Evolutionary conservation across 257 asterid species (phyloP).

Genomic region (Rauvolfia tetraphylla): DNA sequence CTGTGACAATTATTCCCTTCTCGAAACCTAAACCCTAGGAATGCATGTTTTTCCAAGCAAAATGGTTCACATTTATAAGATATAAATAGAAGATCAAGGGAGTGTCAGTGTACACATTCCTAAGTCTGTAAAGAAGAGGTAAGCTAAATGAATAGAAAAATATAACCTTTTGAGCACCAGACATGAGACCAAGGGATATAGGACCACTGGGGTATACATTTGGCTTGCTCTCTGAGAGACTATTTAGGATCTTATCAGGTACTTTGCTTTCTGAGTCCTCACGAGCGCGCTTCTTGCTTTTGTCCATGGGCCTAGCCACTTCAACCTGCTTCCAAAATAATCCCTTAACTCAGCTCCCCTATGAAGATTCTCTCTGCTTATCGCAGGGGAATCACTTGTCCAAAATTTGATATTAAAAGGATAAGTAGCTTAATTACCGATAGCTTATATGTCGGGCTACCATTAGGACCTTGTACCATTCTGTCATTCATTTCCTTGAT

Average conservation of each 20-base stretch:
- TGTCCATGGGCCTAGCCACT: slow-evolving; percentile 77
- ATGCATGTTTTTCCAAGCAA: neutral
- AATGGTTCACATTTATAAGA: neutral
- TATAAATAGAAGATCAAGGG: neutral
- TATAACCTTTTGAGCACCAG: slow-evolving; percentile 42
- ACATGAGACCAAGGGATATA: slow-evolving; percentile 19
- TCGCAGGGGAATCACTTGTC: neutral
- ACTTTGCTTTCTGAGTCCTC: slow-evolving; percentile 55
- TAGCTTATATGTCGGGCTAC: slow-evolving; percentile 51
- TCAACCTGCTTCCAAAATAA: slow-evolving; percentile 60
- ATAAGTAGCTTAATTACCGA: slow-evolving; percentile 42
- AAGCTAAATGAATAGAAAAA: neutral
- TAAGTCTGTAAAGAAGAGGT: neutral
- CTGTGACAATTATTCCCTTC: neutral
- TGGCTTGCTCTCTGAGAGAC: slow-evolving; percentile 32
- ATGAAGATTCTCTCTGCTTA: neutral
- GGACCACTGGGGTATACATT: slow-evolving; percentile 22
- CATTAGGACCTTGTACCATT: slow-evolving; percentile 59
- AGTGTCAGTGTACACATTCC: neutral
- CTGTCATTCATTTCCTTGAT: slow-evolving; percentile 58
- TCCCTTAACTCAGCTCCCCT: neutral
- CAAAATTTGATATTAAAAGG: neutral
- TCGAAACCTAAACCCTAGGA: neutral
- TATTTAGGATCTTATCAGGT: slow-evolving; percentile 34
- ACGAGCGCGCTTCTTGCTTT: slow-evolving; percentile 65